Conservation (phyloP, 495 filamentous ascomycete genomes). For the Entonaema liquescens region DNA sequence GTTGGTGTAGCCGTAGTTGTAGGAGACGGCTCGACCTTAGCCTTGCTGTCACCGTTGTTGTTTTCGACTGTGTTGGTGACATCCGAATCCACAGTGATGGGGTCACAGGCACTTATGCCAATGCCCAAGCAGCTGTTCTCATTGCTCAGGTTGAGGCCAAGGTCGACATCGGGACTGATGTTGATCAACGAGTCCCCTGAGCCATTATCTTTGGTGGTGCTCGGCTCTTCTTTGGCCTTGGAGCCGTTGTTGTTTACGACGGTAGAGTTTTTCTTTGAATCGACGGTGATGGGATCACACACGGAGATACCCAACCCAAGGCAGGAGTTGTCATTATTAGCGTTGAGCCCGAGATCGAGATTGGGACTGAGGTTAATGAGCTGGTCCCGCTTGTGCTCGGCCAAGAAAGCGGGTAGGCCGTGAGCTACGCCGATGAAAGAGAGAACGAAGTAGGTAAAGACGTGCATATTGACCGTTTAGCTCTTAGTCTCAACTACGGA, state of each 20-base stretch:
- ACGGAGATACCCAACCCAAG: slow-evolving; percentile 44
- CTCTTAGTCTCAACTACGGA: slow-evolving; percentile 1
- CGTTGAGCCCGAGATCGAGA: slow-evolving; percentile 12
- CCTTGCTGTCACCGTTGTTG: not conserved
- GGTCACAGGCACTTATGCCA: slow-evolving; percentile 47
- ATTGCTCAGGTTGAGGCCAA: slow-evolving; percentile 21
- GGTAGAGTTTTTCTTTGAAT: slow-evolving; percentile 23
- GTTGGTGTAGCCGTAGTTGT: not conserved
- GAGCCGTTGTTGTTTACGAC: not conserved
- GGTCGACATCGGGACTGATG: slow-evolving; percentile 17
- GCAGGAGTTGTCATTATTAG: slow-evolving; percentile 35
- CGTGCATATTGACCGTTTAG: slow-evolving; percentile 18
- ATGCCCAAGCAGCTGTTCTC: slow-evolving; percentile 41
- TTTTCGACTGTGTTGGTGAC: slow-evolving; percentile 20
- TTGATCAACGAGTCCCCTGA: slow-evolving; percentile 22
- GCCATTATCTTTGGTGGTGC: slow-evolving; percentile 3
- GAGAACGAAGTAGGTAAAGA: slow-evolving; percentile 30
- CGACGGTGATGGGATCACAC: slow-evolving; percentile 45
- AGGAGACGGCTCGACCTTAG: slow-evolving; percentile 1
- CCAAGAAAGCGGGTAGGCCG: slow-evolving; percentile 20
- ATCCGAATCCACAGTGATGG: slow-evolving; percentile 38
- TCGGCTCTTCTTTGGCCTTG: not conserved
- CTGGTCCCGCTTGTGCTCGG: slow-evolving; percentile 22
- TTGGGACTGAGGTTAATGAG: slow-evolving; percentile 32
- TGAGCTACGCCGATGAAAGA: slow-evolving; percentile 26